A percentile compares a stretch with the other conserved stretches of the same genome.
phyloP scores from a whole-genome alignment of 2,329 filamentous ascomycete species.

The Aspergillus puulaauensis region DNA sequence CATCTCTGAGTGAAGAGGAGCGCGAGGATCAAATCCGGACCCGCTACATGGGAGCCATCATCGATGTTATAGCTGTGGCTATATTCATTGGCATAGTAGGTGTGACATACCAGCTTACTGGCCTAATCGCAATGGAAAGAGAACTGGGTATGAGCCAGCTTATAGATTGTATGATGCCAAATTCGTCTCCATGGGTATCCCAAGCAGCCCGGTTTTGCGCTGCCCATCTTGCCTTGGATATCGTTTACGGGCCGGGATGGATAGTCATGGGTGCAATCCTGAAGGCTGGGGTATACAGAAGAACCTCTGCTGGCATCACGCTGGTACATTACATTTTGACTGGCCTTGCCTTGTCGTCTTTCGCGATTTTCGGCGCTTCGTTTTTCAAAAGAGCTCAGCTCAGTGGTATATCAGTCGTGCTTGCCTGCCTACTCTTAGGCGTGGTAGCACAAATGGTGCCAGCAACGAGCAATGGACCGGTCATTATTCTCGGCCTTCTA shows the following conservation, averaged over 20 bases:
- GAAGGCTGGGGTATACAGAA: slow-evolving; percentile 61
- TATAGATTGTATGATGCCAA: slow-evolving; percentile 89
- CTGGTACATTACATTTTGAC: slow-evolving; percentile 72
- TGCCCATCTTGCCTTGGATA: slow-evolving; percentile 75
- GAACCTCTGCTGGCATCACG: slow-evolving; percentile 64
- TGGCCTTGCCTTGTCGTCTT: slow-evolving; percentile 76
- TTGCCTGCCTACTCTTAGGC: slow-evolving; percentile 71
- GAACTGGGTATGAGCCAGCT: slow-evolving; percentile 86
- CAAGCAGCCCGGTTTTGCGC: slow-evolving; percentile 76
- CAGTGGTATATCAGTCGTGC: slow-evolving; percentile 75
- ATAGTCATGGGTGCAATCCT: slow-evolving; percentile 70
- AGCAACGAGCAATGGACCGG: slow-evolving; percentile 58
- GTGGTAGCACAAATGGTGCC: slow-evolving; percentile 77
- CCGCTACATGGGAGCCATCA: slow-evolving; percentile 70
- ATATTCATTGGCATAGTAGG: slow-evolving; percentile 79
- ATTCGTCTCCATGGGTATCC: slow-evolving; percentile 69
- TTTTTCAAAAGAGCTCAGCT: slow-evolving; percentile 88
- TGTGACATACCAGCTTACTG: slow-evolving; percentile 82
- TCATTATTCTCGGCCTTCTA: slow-evolving; percentile 69
- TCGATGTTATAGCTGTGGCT: slow-evolving; percentile 73
- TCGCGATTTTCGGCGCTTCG: slow-evolving; percentile 76
- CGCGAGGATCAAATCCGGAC: slow-evolving; percentile 64
- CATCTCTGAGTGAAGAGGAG: slow-evolving; percentile 67
- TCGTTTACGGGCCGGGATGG: slow-evolving; percentile 82
- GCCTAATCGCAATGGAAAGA: slow-evolving; percentile 79